Evolutionary conservation across 208 protist genomes (phyloP), one percentile per base, ranked within the genome.

Genomic region (Trypanosoma theileri): DNA sequence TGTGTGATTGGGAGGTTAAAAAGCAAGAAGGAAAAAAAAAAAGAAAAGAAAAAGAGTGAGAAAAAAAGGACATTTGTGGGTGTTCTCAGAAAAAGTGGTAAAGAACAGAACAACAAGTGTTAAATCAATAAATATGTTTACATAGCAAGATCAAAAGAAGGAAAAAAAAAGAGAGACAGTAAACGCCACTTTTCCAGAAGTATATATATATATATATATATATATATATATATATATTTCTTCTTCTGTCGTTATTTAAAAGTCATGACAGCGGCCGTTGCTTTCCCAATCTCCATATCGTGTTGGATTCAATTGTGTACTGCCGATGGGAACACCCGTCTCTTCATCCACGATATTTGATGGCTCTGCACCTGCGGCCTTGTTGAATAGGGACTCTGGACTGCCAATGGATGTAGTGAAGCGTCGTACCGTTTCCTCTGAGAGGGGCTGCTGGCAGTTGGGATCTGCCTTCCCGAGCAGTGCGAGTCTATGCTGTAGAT

Each of bases 211-310:
- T 62, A 62, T 62, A 62, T 62, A 62, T 45, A 62, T 62, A 62
- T 62, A 21, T 59, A 21, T 63, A 24, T 76, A 26, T 21, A 12
- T 48, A 48, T 48, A 48, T 48, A 14, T 44, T 3, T 11, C 17
- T 35, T 46, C 46, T 16, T 12, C 14, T 50, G 17, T 10, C 35
- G 10, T 22, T 51, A n/a, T 58, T 73, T 69, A 96, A 64, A 96
- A 96, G 62, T 96, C 91, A 71, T 88, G 91, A 74, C 91, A 96
- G 42, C 91, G 81, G 8, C 91, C 91, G 71, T 96, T 93, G 45
- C 88, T 81, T 70, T 96, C 91, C 88, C 91, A 96, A 65, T 96
- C 91, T 10, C 91, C 91, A 69, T 96, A 96, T 11, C 91, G 87
- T 12, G 86, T 92, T 4, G 91, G 91, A 57, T 92, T 80, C 12